phyloP scores from a whole-genome alignment of 2,329 filamentous ascomycete species.

The Neonectria faginata region DNA sequence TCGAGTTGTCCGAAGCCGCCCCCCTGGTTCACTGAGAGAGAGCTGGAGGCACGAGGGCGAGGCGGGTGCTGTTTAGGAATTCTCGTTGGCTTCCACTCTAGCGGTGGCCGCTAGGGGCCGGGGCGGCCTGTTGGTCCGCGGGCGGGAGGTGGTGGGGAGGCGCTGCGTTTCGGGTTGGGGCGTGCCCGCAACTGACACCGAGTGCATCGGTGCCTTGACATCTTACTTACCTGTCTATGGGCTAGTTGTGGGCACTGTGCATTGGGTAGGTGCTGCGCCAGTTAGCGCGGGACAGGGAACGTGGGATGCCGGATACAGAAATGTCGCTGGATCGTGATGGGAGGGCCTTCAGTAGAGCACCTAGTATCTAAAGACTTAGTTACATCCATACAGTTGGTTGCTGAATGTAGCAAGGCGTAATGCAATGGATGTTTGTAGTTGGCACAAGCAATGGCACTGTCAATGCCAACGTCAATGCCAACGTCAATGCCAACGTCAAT shows the following conservation, averaged over 20 bases:
- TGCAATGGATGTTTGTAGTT: no score
- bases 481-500: no score
- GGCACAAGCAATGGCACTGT: no score
- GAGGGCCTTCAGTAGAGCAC: conserved; percentile 2
- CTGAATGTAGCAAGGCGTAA: no score
- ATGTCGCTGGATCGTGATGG: conserved; percentile 23
- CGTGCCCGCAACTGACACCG: conserved; percentile 41
- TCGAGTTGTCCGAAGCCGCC: conserved; percentile 31
- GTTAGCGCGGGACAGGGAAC: conserved; percentile 41
- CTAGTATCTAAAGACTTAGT: no score
- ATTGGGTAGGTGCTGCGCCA: conserved; percentile 23
- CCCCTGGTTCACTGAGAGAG: conserved; percentile 5
- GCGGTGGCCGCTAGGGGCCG: conserved; percentile 25
- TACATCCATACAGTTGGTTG: no score
- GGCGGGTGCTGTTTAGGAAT: conserved; percentile 29
- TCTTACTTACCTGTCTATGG: conserved; percentile 23
- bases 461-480: no score
- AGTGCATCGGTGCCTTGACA: conserved; percentile 39
- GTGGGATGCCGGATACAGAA: conserved; percentile 21
- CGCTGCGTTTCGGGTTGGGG: conserved; percentile 43
- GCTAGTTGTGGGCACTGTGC: not conserved
- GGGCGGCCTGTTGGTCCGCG: conserved; percentile 32
- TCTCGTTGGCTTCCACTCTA: conserved; percentile 37
- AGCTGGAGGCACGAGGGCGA: conserved; percentile 19
- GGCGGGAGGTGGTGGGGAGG: conserved; percentile 29